Evolutionary conservation across 768 basidiomycete species (phyloP).

Genomic region (Daedalea quercina): DNA sequence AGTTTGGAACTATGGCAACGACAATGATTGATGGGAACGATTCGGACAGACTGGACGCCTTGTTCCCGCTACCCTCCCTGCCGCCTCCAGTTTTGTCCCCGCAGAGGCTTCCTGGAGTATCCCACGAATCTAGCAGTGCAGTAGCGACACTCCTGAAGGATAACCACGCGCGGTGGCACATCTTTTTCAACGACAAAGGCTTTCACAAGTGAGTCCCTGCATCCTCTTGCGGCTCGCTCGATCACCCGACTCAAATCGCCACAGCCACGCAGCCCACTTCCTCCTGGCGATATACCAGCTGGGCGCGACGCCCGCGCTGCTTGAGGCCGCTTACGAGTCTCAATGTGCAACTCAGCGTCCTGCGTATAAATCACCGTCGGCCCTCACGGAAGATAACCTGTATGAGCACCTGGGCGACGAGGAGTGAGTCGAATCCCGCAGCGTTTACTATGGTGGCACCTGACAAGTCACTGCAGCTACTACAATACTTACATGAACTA

Average conservation of each 20-base stretch:
- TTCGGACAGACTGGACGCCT: constrained; percentile 6
- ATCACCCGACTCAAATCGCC: neutral
- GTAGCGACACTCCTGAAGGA: constrained; percentile 34
- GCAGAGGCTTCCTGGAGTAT: constrained; percentile 17
- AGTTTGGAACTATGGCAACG: no score
- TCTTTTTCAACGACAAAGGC: constrained; percentile 38
- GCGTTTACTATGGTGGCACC: no score
- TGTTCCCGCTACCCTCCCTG: constrained; percentile 8
- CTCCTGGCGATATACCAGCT: constrained; percentile 41
- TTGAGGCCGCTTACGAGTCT: constrained; percentile 36
- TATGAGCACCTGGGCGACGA: constrained; percentile 51
- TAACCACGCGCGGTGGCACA: constrained; percentile 40
- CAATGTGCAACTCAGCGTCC: constrained; percentile 33
- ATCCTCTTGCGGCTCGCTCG: neutral
- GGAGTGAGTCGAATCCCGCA: constrained; percentile 28
- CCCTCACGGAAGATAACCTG: constrained; percentile 42
- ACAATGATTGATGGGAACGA: no score
- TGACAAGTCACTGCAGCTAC: no score
- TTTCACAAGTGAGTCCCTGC: constrained; percentile 44
- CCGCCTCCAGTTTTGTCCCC: constrained; percentile 6
- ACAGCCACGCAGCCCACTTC: constrained; percentile 3
- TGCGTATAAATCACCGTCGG: constrained; percentile 35
- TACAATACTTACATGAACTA: constrained; percentile 54
- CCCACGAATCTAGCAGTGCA: constrained; percentile 22
- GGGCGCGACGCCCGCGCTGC: constrained; percentile 40